Evolutionary conservation across 2,329 filamentous ascomycete species (phyloP), one percentile per base, ranked within the genome.

Genomic region (Trichoderma oligosporum): DNA sequence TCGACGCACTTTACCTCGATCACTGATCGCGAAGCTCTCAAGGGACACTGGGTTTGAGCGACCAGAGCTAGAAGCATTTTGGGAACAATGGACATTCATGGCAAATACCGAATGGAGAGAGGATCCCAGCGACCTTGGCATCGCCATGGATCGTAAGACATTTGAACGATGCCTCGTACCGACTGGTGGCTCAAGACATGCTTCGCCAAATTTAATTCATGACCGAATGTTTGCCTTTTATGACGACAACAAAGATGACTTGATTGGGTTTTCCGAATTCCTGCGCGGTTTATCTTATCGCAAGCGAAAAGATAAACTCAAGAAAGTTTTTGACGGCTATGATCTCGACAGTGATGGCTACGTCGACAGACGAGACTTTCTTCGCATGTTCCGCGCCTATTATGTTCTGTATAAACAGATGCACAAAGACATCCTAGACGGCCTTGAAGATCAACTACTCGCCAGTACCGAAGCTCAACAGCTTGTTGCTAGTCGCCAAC

Each of bases 201-300:
- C 88, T 9, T 82, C 87, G 0, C 90, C 93, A 1, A 97, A 95
- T 69, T 82, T 96, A 12, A 89, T 99, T 59, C 94, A 96, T 68
- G 93, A 99, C 70, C 88, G 94, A 63, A 94, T 97, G 82, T 99
- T 97, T 73, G 84, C 89, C 49, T 97, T 97, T 71, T 99, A 97
- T 71, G 94, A 99, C 72, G 89, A 86, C 29, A 93, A 97, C 70
- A 82, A 84, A 39, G 91, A 99, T 68, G 89, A 88, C 20, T 77
- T 96, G 7, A 97, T 99, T 65, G 89, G 89, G 7, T 97, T 99
- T 64, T 82, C 90, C 47, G 94, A 99, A 69, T 99, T 97, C 67
- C 75, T 97, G 22, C 84, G 87, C 57, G 94, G 91, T 1, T 78
- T 97, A 46, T 86, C 91, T 4, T 87, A 85, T 64, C 76, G 83